A percentile compares a stretch with the other conserved stretches of the same genome.
These are phyloP conservation scores for Spongospora subterranea DNA, from an alignment of 208 protist genomes.

Conservation along the genomic window DNA sequence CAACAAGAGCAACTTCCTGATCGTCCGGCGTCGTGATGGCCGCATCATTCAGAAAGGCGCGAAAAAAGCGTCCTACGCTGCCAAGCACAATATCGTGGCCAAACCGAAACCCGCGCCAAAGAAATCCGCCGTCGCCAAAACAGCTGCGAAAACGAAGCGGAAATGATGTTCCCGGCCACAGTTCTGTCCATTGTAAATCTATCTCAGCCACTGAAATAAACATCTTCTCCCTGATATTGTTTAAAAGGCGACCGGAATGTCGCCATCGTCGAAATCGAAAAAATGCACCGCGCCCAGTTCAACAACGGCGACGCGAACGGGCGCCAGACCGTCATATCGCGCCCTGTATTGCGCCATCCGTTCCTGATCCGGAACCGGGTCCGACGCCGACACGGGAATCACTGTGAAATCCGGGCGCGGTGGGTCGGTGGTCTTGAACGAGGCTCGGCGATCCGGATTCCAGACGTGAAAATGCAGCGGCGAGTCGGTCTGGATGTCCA, in stretches of 20 bases:
- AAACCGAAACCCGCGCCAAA: neutral
- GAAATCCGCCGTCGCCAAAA: neutral
- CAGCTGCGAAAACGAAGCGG: neutral
- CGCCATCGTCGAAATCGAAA: slow-evolving; percentile 24
- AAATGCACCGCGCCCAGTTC: neutral
- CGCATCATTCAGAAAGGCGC: slow-evolving; percentile 27
- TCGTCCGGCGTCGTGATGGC: slow-evolving; percentile 41
- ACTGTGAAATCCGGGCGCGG: neutral
- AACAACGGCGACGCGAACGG: neutral
- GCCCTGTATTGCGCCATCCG: neutral
- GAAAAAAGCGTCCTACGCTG: neutral
- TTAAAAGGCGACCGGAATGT: neutral
- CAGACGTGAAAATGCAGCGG: neutral
- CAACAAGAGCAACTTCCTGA: slow-evolving; percentile 1
- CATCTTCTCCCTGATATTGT: too few relatives aligned
- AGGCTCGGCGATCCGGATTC: neutral
- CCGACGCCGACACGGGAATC: neutral
- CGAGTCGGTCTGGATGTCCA: neutral
- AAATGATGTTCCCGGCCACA: too few relatives aligned
- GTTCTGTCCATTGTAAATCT: too few relatives aligned
- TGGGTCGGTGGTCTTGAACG: neutral
- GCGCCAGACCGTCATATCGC: neutral
- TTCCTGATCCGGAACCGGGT: neutral
- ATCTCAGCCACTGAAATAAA: too few relatives aligned
- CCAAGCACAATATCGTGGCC: neutral